Conservation (phyloP, 2,329 filamentous ascomycete genomes). For the Aspergillus sp. region DNA sequence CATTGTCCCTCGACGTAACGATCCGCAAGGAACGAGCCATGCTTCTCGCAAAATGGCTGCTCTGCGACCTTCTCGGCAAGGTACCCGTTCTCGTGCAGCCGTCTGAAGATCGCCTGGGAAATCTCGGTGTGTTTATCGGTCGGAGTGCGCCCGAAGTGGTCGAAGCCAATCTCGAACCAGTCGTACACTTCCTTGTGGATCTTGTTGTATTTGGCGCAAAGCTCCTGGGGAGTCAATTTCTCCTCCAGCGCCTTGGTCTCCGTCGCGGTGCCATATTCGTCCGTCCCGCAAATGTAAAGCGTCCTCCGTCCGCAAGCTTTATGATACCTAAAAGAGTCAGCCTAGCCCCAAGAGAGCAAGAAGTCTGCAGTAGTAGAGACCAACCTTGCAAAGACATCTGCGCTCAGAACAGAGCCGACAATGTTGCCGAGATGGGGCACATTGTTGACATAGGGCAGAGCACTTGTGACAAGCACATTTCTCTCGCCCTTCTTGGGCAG, state of each 20-base stretch:
- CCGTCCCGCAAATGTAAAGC: slow-evolving; percentile 77
- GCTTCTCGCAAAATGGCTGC: slow-evolving; percentile 77
- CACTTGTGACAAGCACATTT: slow-evolving; percentile 84
- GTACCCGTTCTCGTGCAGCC: slow-evolving; percentile 80
- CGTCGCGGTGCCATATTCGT: slow-evolving; percentile 93
- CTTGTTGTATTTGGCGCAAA: slow-evolving; percentile 87
- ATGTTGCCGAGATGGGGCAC: slow-evolving; percentile 83
- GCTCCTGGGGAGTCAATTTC: slow-evolving; percentile 66
- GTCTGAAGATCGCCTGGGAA: slow-evolving; percentile 79
- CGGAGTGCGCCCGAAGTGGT: slow-evolving; percentile 88
- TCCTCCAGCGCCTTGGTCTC: slow-evolving; percentile 93
- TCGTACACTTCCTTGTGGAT: slow-evolving; percentile 86
- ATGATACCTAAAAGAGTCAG: slow-evolving; percentile 50
- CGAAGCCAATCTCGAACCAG: slow-evolving; percentile 93
- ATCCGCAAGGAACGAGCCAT: slow-evolving; percentile 62
- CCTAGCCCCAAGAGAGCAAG: slow-evolving; percentile 38
- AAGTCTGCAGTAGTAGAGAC: slow-evolving; percentile 50
- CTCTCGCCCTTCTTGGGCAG: slow-evolving; percentile 63
- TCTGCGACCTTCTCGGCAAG: slow-evolving; percentile 77
- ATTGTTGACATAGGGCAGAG: slow-evolving; percentile 76
- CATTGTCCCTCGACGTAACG: slow-evolving; percentile 50
- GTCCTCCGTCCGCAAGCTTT: slow-evolving; percentile 71
- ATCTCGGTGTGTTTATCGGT: slow-evolving; percentile 85
- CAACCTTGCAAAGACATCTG: slow-evolving; percentile 65
- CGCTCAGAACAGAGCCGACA: slow-evolving; percentile 76